Base-by-base conservation (phyloP, 306 rosid genomes). In the Cicer pinnatifidum region DNA sequence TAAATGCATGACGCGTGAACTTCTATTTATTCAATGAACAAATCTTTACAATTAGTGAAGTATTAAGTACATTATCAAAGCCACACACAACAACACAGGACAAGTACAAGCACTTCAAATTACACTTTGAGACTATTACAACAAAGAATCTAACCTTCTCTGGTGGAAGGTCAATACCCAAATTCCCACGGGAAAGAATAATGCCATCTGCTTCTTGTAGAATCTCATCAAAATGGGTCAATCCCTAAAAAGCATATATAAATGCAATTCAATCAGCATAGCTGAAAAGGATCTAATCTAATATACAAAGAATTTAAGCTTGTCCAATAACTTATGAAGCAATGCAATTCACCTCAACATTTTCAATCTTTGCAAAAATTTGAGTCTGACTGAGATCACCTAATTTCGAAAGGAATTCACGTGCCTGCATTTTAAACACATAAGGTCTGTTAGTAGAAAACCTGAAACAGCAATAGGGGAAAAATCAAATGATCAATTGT, bases 101-200 rank as follows among this genome's bases (percentile, higher is more conserved):
- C 7, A 57, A 58, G 41, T 20, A 43, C 41, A 74, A 51, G 20
- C 62, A 51, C 52, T 75, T 48, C 44, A 57, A 61, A 71, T 51
- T 57, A 40, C 11, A 71, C 39, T 15, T 23, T 15, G 37, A 76
- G 62, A 59, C 57, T 53, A 67, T 61, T 61, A 15, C 52, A 23
- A 45, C 20, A 52, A 69, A 50, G 51, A 79, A 84, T 44, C 80
- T 76, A 53, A 93, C 98, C 92, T 93, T 93, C 86, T 93, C 98
- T 6, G 98, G 98, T 35, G 98, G 98, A 67, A 93, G 92, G 91
- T 93, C 97, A 64, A 93, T 84, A 20, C 98, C 98, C 92, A 93
- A 85, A 83, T 88, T 91, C 82, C 98, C 97, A 61, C 98, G 98
- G 64, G 98, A 85, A 73, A 93, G 80, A 62, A 93, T 93, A 63